phyloP scores from a whole-genome alignment of 2,329 filamentous ascomycete species.

The Talaromyces sp. region DNA sequence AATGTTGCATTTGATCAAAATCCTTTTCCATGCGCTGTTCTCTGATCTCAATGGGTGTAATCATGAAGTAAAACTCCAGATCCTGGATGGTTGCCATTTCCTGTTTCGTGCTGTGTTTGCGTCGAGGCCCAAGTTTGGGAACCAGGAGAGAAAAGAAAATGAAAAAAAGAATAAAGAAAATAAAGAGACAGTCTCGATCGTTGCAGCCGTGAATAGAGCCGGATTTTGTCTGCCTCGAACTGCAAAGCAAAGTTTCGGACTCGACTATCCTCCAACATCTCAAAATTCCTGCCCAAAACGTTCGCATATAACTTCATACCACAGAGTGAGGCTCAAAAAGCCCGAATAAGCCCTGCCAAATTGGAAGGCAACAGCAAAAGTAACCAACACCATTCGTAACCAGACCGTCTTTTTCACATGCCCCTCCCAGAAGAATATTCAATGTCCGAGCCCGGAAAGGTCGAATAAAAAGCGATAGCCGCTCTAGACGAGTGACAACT shows the following conservation, averaged over 20 bases:
- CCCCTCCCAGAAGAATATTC: not conserved
- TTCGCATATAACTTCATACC: not conserved
- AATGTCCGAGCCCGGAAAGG: not conserved
- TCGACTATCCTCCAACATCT: not conserved
- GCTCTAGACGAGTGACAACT: not conserved
- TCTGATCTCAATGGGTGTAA: conserved; percentile 6
- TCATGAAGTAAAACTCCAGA: conserved; percentile 9
- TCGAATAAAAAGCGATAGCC: not conserved
- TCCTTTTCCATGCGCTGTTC: not conserved
- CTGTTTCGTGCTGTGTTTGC: not conserved
- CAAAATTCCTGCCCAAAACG: not conserved
- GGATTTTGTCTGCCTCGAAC: not conserved
- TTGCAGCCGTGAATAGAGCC: not conserved
- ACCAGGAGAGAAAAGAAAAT: not conserved
- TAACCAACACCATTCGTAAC: not conserved
- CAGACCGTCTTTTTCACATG: not conserved
- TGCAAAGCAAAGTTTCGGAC: not conserved
- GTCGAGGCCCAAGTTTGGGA: not conserved
- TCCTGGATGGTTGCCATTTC: not conserved
- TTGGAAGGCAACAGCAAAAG: not conserved
- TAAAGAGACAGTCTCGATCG: not conserved
- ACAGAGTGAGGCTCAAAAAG: not conserved
- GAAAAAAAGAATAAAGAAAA: not conserved
- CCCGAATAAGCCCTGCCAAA: not conserved
- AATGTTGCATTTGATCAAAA: not conserved